Evolutionary conservation across 352 stramenopile species (phyloP).

Genomic region (Saprolegnia parasitica): DNA sequence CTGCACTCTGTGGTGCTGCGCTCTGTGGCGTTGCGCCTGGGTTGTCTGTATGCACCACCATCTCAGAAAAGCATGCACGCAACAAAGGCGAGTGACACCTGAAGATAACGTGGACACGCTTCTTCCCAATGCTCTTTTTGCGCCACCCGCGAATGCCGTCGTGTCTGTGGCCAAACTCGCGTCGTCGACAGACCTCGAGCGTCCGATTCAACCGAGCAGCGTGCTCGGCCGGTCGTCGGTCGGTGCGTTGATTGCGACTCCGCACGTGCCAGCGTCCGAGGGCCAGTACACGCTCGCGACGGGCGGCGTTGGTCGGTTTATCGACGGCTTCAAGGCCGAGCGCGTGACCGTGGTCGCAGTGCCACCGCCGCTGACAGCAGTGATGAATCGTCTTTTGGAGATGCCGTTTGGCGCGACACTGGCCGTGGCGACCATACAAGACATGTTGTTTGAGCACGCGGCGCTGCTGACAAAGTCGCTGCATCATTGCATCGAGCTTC

Average conservation of each 20-base stretch:
- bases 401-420: neutral
- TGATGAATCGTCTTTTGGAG: neutral
- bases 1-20: no score
- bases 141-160: neutral
- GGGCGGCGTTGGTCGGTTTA: neutral
- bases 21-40: no score
- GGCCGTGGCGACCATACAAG: neutral
- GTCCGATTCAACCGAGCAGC: neutral
- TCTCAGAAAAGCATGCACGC: no score
- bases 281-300: slow-evolving; percentile 8
- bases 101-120: neutral
- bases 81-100: no score
- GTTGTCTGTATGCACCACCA: no score
- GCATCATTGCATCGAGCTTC: neutral
- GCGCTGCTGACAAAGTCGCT: neutral
- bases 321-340: slow-evolving; percentile 18
- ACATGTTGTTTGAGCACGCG: neutral
- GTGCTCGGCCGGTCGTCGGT: neutral
- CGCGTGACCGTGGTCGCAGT: neutral
- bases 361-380: neutral
- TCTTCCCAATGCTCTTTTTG: slow-evolving; percentile 6
- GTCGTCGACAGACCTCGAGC: neutral
- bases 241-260: neutral
- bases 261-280: neutral
- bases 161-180: neutral